phyloP scores from a whole-genome alignment of 2,329 filamentous ascomycete species.

The Thielaviopsis euricoi region DNA sequence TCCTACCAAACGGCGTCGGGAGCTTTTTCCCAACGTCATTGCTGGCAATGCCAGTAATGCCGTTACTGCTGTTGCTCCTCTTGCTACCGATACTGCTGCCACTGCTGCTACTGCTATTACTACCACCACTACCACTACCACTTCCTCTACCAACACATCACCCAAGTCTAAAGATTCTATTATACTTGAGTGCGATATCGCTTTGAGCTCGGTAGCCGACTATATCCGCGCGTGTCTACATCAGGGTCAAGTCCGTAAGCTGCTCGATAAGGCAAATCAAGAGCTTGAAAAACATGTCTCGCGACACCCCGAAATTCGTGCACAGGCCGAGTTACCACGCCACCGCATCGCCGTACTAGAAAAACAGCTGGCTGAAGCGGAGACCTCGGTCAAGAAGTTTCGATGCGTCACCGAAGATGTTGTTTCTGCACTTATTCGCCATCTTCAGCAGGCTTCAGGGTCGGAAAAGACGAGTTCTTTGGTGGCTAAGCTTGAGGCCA shows the following conservation, averaged over 20 bases:
- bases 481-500: not conserved
- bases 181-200: not conserved
- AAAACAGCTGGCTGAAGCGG: not conserved
- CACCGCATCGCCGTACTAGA: not conserved
- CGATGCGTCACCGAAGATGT: not conserved
- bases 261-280: not conserved
- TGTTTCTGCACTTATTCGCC: not conserved
- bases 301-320: slow-evolving; percentile 1
- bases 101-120: no score
- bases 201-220: not conserved
- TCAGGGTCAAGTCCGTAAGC: not conserved
- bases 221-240: not conserved
- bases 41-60: no score
- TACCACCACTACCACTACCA: no score
- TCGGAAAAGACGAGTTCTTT: not conserved
- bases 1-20: not conserved
- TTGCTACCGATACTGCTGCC: no score
- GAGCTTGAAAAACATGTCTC: slow-evolving; percentile 1
- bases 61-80: no score
- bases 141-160: no score
- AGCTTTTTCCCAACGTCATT: not conserved
- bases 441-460: not conserved
- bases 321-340: not conserved
- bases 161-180: not conserved
- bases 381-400: not conserved